A percentile compares a stretch with the other conserved stretches of the same genome.
Evolutionary conservation across 371 early-diverging fungal species (phyloP).

Genomic region (Mortierella sp.): DNA sequence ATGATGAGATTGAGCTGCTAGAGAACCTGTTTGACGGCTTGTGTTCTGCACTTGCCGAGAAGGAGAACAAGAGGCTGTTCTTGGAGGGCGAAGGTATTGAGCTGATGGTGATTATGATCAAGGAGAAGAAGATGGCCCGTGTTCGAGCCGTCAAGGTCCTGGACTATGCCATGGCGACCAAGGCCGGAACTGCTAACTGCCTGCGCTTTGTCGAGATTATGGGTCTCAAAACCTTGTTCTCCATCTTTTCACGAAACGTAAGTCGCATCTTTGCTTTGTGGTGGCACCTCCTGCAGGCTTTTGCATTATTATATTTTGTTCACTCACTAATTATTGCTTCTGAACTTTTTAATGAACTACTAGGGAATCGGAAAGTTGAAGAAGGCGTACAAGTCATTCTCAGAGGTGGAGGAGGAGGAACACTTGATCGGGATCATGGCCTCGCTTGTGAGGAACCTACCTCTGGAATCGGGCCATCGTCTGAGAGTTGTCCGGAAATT

Average conservation of each 20-base stretch:
- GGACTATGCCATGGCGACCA: conserved; percentile 83
- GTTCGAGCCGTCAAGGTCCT: conserved; percentile 90
- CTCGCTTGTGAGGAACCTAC: conserved; percentile 76
- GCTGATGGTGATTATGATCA: conserved; percentile 89
- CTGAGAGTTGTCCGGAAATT: conserved; percentile 89
- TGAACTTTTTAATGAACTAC: conserved; percentile 17
- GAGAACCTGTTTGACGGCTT: conserved; percentile 91
- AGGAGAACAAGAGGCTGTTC: conserved; percentile 78
- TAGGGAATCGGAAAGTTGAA: conserved; percentile 81
- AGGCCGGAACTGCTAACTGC: conserved; percentile 66
- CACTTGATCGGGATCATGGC: conserved; percentile 87
- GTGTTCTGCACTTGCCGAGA: conserved; percentile 73
- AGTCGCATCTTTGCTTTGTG: neutral
- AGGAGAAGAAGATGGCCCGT: conserved; percentile 83
- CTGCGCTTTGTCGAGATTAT: conserved; percentile 81
- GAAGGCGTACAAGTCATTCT: conserved; percentile 73
- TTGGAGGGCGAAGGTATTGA: conserved; percentile 91
- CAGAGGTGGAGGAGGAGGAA: conserved; percentile 86
- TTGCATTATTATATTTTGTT: neutral
- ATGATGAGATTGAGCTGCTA: conserved; percentile 90
- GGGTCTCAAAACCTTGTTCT: conserved; percentile 86
- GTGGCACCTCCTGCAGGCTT: conserved; percentile 7
- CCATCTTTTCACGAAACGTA: conserved; percentile 83
- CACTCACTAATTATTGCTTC: no score
- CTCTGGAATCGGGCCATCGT: conserved; percentile 71